Evolutionary conservation across 108 stramenopile genomes (phyloP).

Genomic region (Skeletonema grethae): DNA sequence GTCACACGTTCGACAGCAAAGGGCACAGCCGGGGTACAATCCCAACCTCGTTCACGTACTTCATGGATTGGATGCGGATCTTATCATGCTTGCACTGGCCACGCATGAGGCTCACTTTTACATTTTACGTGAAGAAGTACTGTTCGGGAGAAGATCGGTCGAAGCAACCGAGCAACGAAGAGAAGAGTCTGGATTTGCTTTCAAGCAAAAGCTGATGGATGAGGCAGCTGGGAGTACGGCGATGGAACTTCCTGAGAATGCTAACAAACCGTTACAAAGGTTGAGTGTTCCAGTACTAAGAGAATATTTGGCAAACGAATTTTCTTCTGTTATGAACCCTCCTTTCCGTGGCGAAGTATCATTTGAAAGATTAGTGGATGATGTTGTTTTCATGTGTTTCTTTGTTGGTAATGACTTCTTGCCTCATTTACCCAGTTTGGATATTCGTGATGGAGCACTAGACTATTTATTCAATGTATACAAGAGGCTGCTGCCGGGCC

Average conservation of each 20-base stretch:
- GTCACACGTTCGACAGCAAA: slow-evolving; percentile 89
- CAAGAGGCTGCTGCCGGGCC: slow-evolving; percentile 83
- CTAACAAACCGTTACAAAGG: slow-evolving; percentile 76
- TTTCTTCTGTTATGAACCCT: slow-evolving; percentile 61
- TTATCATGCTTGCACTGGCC: slow-evolving; percentile 99
- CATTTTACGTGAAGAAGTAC: slow-evolving; percentile 94
- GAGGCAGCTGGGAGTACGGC: slow-evolving; percentile 74
- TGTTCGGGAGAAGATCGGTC: slow-evolving; percentile 79
- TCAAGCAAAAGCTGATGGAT: slow-evolving; percentile 73
- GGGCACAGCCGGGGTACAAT: slow-evolving; percentile 94
- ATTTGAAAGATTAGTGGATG: slow-evolving; percentile 95
- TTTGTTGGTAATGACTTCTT: slow-evolving; percentile 96
- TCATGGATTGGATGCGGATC: slow-evolving; percentile 98
- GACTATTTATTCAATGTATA: slow-evolving; percentile 92
- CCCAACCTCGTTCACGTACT: slow-evolving; percentile 95
- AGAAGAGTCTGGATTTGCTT: slow-evolving; percentile 69
- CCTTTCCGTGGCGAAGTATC: slow-evolving; percentile 69
- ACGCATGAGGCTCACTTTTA: slow-evolving; percentile 99
- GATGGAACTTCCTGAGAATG: slow-evolving; percentile 80
- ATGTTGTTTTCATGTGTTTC: slow-evolving; percentile 98
- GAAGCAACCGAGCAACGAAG: slow-evolving; percentile 70
- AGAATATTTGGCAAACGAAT: slow-evolving; percentile 93
- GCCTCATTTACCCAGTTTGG: slow-evolving; percentile 94
- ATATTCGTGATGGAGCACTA: slow-evolving; percentile 93
- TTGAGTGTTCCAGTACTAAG: slow-evolving; percentile 91